phyloP scores from a whole-genome alignment of 2,329 filamentous ascomycete species.

The Colletotrichum sp. region DNA sequence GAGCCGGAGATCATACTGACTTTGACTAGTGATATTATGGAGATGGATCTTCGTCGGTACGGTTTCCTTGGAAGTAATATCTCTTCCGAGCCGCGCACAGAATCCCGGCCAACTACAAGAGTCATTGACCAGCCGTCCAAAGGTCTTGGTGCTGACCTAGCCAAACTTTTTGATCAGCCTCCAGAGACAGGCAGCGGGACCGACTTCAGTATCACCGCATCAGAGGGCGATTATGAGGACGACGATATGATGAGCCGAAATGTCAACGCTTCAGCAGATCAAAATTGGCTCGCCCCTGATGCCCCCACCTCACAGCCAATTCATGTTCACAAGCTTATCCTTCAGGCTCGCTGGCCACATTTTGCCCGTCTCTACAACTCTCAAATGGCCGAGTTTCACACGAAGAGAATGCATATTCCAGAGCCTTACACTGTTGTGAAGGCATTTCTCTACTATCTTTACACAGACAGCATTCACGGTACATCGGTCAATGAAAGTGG shows the following conservation, averaged over 20 bases:
- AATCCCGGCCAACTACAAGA: constrained; percentile 54
- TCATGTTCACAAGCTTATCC: constrained; percentile 91
- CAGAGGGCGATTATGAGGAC: constrained; percentile 76
- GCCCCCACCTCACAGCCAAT: constrained; percentile 79
- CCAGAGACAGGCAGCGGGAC: constrained; percentile 85
- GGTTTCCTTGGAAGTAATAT: constrained; percentile 86
- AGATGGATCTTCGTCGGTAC: constrained; percentile 90
- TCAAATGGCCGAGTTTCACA: constrained; percentile 97
- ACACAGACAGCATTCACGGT: constrained; percentile 86
- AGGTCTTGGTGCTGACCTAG: constrained; percentile 82
- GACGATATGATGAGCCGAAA: constrained; percentile 62
- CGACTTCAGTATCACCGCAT: constrained; percentile 90
- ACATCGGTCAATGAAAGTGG: constrained; percentile 59
- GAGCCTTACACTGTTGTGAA: constrained; percentile 94
- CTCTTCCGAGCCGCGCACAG: constrained; percentile 55
- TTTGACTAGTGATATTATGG: constrained; percentile 75
- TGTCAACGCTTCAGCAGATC: constrained; percentile 44
- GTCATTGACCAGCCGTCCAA: constrained; percentile 60
- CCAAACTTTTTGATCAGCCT: constrained; percentile 83
- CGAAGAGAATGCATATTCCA: constrained; percentile 96
- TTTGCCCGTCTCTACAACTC: constrained; percentile 90
- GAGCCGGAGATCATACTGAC: not conserved
- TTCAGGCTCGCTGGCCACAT: constrained; percentile 95
- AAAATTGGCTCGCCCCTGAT: constrained; percentile 65
- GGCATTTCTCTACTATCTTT: constrained; percentile 94